Evolutionary conservation across 2,329 filamentous ascomycete species (phyloP), one percentile per base, ranked within the genome.

Genomic region (Diaporthe vaccinii): DNA sequence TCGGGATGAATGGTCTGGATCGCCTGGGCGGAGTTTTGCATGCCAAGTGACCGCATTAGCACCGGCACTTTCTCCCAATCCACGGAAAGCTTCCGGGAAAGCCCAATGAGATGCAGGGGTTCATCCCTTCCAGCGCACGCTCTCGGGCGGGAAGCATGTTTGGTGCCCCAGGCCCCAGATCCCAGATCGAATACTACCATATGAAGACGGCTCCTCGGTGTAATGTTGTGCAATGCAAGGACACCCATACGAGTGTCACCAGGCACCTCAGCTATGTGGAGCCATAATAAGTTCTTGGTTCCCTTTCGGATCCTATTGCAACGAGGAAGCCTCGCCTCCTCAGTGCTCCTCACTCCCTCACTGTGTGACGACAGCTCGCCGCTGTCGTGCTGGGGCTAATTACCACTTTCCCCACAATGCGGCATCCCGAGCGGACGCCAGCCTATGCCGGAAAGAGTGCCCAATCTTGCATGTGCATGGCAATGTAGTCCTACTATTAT

Each of bases 11-110:
- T 53, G 15, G 31, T 46, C 7, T 31, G 59, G 15, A 39, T 4
- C 5, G 17, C 4, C 28, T 36, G 3, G 22, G 28, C 41, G 49
- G 34, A 39, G 34, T 34, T 55, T 28, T 39, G 14, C 34, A 14
- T 41, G 65, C 65, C 65, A 55, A 69, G 65, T 69, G 31, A 22
- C 65, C 65, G 62, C 65, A 41, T 69, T 69, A 55, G 34, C 65
- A 53, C 17, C 46, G 46, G 65, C 62, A 53, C 62, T 68, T 53
- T 20, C 46, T 14, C 62, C 62, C 59, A 44, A 53, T 68, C 22
- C 44, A 68, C 46, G 31, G 65, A 69, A 4, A 28, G 46, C 28
- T 28, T 17, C 65, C 65, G 49, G 46, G 17, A 68, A 69, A 69
- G 7, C 65, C 65, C 65, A 69, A 69, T 41, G 8, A 55, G 34